Evolutionary conservation across 1,139 yeast genomes (phyloP).

Genomic region (Scheffersomyces cryptocercus): DNA sequence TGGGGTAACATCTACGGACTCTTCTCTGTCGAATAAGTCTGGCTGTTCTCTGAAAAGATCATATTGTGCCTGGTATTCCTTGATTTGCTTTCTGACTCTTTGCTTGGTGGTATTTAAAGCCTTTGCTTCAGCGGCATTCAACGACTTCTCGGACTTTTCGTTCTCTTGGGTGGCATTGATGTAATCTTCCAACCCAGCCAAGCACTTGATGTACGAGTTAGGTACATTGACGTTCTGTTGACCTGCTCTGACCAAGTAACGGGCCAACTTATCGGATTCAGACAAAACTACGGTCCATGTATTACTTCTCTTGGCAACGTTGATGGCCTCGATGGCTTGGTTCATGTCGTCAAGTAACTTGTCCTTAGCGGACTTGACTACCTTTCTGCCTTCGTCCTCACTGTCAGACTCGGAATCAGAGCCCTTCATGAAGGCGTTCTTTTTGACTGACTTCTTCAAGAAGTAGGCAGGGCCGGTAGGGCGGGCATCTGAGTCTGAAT

Average conservation of each 20-base stretch:
- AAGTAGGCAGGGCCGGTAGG: conserved; percentile 59
- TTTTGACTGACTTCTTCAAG: conserved; percentile 45
- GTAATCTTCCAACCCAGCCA: conserved; percentile 74
- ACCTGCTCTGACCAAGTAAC: conserved; percentile 63
- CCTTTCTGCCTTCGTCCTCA: conserved; percentile 73
- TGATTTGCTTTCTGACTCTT: conserved; percentile 78
- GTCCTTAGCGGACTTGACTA: conserved; percentile 92
- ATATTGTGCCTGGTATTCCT: conserved; percentile 63
- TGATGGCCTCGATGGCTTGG: conserved; percentile 65
- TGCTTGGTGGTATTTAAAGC: conserved; percentile 89
- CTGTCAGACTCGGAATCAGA: conserved; percentile 56
- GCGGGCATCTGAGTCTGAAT: conserved; percentile 41
- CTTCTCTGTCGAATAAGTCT: conserved; percentile 65
- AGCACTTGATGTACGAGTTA: conserved; percentile 63
- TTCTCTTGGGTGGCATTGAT: conserved; percentile 57
- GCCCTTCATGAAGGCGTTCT: conserved; percentile 36
- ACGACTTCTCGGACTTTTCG: conserved; percentile 65
- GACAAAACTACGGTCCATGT: conserved; percentile 79
- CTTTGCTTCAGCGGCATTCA: conserved; percentile 82
- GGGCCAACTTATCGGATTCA: conserved; percentile 79
- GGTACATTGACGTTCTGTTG: conserved; percentile 80
- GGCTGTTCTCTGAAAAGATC: conserved; percentile 69
- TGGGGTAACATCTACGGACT: conserved; percentile 29
- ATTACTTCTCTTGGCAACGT: conserved; percentile 65
- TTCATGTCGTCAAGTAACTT: conserved; percentile 88